Conservation (phyloP, 179 eudicot genomes). For the Nepenthes alata region DNA sequence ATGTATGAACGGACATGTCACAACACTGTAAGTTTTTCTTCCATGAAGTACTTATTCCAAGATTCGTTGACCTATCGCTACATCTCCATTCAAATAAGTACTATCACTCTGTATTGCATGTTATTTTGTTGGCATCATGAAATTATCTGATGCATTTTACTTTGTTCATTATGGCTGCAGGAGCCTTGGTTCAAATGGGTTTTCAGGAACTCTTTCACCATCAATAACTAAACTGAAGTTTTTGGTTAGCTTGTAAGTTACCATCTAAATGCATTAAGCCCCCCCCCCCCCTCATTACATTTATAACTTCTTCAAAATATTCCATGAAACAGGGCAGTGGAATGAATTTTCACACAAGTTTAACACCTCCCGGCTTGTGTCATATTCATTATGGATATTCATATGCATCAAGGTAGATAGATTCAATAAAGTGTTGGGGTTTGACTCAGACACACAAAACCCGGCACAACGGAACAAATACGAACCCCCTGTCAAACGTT, state of each 20-base stretch:
- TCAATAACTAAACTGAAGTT: constrained; percentile 61
- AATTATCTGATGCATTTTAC: neutral
- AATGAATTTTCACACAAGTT: too few species aligned
- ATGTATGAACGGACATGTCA: constrained; percentile 61
- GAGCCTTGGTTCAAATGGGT: constrained; percentile 66
- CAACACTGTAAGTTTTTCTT: constrained; percentile 47
- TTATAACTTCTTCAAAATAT: too few species aligned
- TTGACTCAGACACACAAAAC: too few species aligned
- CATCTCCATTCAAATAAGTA: neutral
- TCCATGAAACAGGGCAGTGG: too few species aligned
- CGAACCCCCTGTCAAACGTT: too few species aligned
- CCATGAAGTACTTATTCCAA: neutral
- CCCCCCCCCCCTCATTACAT: neutral
- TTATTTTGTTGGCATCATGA: neutral
- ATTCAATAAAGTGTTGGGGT: too few species aligned
- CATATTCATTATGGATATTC: too few species aligned
- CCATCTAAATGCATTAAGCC: neutral
- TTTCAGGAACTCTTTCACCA: constrained; percentile 81
- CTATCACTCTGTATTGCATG: neutral
- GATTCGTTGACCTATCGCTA: neutral
- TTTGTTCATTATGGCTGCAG: constrained; percentile 28
- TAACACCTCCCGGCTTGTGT: too few species aligned
- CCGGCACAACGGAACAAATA: too few species aligned
- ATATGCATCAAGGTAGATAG: too few species aligned
- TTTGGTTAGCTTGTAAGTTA: constrained; percentile 64